These are phyloP conservation scores for Azolla pinnata DNA, from an alignment of 75 land plant species.

Conservation along the genomic window DNA sequence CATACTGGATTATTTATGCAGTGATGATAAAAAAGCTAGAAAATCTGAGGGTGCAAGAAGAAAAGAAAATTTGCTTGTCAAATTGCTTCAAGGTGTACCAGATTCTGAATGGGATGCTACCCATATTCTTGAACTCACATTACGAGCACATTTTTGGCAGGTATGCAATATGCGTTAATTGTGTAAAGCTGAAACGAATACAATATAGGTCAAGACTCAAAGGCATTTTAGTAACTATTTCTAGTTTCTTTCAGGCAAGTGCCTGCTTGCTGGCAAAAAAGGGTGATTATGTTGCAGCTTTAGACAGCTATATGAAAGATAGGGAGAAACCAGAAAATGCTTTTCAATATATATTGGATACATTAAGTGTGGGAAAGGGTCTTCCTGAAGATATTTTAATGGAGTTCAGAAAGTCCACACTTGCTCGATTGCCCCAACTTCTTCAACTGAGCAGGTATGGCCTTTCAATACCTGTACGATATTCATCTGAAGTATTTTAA, in stretches of 20 bases:
- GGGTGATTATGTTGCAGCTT: slow-evolving; percentile 58
- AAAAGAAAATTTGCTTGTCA: slow-evolving; percentile 66
- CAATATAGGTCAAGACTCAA: not conserved
- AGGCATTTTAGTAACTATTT: not conserved
- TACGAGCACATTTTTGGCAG: slow-evolving; percentile 62
- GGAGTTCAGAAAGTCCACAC: slow-evolving; percentile 54
- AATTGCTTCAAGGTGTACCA: slow-evolving; percentile 58
- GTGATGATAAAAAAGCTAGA: not conserved
- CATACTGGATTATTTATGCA: slow-evolving; percentile 60
- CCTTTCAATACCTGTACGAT: too few species aligned
- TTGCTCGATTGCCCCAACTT: slow-evolving; percentile 60
- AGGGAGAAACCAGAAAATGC: slow-evolving; percentile 58
- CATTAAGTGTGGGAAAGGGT: slow-evolving; percentile 27
- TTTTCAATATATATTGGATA: slow-evolving; percentile 60
- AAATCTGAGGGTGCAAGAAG: slow-evolving; percentile 6
- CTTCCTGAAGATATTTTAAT: slow-evolving; percentile 19
- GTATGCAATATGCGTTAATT: slow-evolving; percentile 33
- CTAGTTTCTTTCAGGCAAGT: slow-evolving; percentile 44
- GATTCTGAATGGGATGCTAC: slow-evolving; percentile 57
- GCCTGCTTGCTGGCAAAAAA: slow-evolving; percentile 54
- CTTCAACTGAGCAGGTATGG: slow-evolving; percentile 63
- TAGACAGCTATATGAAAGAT: slow-evolving; percentile 83
- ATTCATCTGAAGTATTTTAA: too few species aligned
- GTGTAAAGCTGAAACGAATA: not conserved
- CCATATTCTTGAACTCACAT: slow-evolving; percentile 52